phyloP scores from a whole-genome alignment of 1,284 basidiomycete species.

The Irpex sp. region DNA sequence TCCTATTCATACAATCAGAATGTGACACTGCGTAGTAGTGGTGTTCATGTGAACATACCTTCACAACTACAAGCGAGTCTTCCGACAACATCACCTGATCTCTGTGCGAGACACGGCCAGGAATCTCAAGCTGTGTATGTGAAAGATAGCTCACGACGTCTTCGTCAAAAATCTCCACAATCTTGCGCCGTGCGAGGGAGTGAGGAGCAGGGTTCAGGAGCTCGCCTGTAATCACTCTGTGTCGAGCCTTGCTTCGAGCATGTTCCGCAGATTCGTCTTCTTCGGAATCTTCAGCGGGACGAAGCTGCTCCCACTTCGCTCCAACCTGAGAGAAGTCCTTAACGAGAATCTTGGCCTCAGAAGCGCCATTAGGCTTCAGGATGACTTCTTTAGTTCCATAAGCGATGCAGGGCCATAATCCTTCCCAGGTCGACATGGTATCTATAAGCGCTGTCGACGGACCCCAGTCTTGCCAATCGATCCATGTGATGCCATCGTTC shows the following conservation, averaged over 20 bases:
- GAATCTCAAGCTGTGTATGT: background rate
- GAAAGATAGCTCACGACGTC: background rate
- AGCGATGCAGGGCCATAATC: conserved; percentile 9
- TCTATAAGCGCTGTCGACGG: background rate
- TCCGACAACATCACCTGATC: conserved; percentile 5
- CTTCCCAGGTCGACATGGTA: conserved; percentile 3
- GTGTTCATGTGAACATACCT: background rate
- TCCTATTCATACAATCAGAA: background rate
- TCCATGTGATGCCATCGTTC: background rate
- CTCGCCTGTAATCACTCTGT: no score
- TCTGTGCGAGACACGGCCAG: background rate
- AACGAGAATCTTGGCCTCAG: background rate
- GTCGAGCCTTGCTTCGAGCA: no score
- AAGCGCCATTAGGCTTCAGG: background rate
- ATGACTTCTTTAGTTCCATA: conserved; percentile 7
- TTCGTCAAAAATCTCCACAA: background rate
- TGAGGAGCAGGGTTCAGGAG: background rate
- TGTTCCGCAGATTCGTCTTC: no score
- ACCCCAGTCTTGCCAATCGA: conserved; percentile 9
- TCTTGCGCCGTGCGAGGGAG: background rate
- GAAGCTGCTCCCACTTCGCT: background rate
- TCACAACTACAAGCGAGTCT: conserved; percentile 6
- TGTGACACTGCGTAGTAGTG: background rate
- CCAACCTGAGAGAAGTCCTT: background rate
- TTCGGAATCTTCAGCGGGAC: background rate